phyloP scores from a whole-genome alignment of 2,329 filamentous ascomycete genomes.

The Cryphonectria naterciae region DNA sequence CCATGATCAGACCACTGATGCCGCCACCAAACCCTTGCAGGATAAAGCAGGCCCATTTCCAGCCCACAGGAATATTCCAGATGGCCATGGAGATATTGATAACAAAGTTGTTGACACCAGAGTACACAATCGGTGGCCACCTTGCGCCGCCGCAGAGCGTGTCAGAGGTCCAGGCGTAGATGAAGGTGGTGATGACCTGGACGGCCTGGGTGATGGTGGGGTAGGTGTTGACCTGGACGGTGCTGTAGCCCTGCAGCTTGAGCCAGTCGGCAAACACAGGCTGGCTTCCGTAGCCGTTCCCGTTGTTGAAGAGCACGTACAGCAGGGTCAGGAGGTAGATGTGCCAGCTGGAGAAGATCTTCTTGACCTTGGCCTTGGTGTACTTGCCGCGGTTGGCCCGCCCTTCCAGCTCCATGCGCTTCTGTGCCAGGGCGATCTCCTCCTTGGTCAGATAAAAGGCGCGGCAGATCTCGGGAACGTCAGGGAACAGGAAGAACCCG shows the following conservation, averaged over 20 bases:
- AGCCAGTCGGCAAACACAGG: conserved; percentile 60
- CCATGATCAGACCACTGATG: conserved; percentile 50
- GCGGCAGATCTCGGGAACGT: conserved; percentile 44
- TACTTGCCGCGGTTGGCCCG: conserved; percentile 46
- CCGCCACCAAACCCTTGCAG: conserved; percentile 56
- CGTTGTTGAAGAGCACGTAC: conserved; percentile 70
- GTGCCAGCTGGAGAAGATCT: conserved; percentile 67
- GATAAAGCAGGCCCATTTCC: conserved; percentile 68
- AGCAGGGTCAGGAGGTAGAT: conserved; percentile 62
- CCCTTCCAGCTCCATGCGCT: conserved; percentile 49
- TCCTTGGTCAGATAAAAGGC: conserved; percentile 44
- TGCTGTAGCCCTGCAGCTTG: conserved; percentile 47
- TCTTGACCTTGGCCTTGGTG: conserved; percentile 55
- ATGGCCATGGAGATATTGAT: conserved; percentile 45
- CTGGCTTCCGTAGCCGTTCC: conserved; percentile 48
- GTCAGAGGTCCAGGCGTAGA: conserved; percentile 70
- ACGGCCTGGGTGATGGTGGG: conserved; percentile 63
- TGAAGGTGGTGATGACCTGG: conserved; percentile 59
- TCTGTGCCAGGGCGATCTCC: conserved; percentile 44
- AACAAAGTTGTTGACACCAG: conserved; percentile 48
- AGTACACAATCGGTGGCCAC: conserved; percentile 68
- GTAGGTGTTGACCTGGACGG: conserved; percentile 53
- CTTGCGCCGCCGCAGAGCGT: conserved; percentile 60
- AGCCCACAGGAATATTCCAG: conserved; percentile 53
- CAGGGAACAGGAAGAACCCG: conserved; percentile 51